Conservation (phyloP, 371 early-diverging fungal species). For the Mucor sp. region DNA sequence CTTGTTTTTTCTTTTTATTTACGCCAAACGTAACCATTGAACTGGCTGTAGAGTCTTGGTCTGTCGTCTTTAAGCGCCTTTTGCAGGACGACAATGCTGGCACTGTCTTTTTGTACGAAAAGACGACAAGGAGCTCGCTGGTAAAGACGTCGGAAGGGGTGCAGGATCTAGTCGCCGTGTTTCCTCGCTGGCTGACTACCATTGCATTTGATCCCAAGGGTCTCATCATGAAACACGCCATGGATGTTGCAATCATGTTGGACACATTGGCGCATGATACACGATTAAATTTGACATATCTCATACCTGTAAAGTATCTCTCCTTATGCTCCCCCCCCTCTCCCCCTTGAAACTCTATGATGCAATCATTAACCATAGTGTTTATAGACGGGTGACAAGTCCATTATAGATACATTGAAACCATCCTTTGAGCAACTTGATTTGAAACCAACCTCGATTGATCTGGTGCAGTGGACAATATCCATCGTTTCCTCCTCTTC, state of each 20-base stretch:
- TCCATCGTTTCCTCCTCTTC: slow-evolving; percentile 2
- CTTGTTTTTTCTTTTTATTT: neutral
- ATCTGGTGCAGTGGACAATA: slow-evolving; percentile 40
- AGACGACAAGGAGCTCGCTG: slow-evolving; percentile 16
- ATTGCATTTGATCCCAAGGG: slow-evolving; percentile 40
- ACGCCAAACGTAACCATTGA: neutral
- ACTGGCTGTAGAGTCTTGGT: slow-evolving; percentile 34
- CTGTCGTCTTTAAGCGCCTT: slow-evolving; percentile 24
- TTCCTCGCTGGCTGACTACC: slow-evolving; percentile 40
- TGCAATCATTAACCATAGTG: neutral
- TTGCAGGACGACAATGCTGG: slow-evolving; percentile 27
- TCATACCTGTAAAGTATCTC: slow-evolving; percentile 37
- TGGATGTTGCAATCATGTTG: slow-evolving; percentile 45
- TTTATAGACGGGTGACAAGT: slow-evolving; percentile 34
- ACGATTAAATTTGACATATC: slow-evolving; percentile 25
- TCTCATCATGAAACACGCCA: slow-evolving; percentile 44
- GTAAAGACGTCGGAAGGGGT: slow-evolving; percentile 5
- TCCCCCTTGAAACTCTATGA: neutral
- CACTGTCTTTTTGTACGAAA: slow-evolving; percentile 34
- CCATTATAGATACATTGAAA: slow-evolving; percentile 34
- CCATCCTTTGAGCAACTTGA: slow-evolving; percentile 42
- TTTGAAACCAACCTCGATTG: slow-evolving; percentile 38
- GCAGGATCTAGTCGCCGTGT: slow-evolving; percentile 18
- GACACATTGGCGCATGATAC: slow-evolving; percentile 44
- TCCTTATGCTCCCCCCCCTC: neutral